phyloP scores from a whole-genome alignment of 23 red algal genomes.

The Gracilaria vermiculophylla region DNA sequence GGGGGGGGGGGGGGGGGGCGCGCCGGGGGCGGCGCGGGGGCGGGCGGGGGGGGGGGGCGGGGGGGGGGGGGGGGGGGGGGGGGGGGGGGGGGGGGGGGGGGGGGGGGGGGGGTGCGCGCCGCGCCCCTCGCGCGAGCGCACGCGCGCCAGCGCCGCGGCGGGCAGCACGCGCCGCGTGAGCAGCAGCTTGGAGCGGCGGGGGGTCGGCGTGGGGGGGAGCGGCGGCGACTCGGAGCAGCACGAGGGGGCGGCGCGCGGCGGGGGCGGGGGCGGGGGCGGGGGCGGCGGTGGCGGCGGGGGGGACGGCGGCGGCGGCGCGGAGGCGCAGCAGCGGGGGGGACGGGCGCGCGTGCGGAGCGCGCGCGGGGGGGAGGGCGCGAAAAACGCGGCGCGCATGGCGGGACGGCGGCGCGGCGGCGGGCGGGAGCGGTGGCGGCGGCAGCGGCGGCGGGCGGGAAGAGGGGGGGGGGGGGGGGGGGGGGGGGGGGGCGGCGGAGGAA shows the following conservation, averaged over 20 bases:
- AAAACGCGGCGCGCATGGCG: not conserved
- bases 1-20: not conserved
- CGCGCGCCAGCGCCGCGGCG: not conserved
- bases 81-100: not conserved
- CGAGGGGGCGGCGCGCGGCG: slow-evolving; percentile 20
- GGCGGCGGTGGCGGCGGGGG: not conserved
- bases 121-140: no score
- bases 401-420: not conserved
- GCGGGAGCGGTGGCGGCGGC: no score
- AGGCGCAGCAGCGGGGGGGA: not conserved
- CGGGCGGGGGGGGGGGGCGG: not conserved
- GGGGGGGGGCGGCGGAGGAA: not conserved
- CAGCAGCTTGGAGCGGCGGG: slow-evolving; percentile 50
- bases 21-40: not conserved
- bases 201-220: not conserved
- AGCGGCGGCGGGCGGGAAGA: no score
- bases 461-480: not conserved
- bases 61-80: not conserved
- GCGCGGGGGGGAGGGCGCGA: not conserved
- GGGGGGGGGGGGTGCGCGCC: not conserved
- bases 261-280: not conserved
- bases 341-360: not conserved
- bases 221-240: not conserved
- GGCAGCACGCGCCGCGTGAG: slow-evolving; percentile 52
- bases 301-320: not conserved